phyloP scores from a whole-genome alignment of 2,329 filamentous ascomycete genomes.

The Colletotrichum simmondsii region DNA sequence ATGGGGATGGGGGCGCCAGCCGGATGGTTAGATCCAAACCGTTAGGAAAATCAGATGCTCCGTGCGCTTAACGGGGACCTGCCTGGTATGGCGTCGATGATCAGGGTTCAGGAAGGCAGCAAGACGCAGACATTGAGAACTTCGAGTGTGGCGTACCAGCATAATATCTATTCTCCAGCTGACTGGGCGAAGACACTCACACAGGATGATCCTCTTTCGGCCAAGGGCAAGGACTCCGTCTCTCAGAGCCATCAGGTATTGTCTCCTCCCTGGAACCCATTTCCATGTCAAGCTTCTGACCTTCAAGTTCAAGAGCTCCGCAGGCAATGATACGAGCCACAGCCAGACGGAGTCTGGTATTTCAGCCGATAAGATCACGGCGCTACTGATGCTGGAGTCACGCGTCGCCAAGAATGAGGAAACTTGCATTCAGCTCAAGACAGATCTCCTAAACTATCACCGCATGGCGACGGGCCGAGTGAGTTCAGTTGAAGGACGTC shows the following conservation, averaged over 20 bases:
- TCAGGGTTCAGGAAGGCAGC: slow-evolving; percentile 2
- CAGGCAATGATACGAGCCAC: too few species aligned
- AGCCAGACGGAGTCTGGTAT: too few species aligned
- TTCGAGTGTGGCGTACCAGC: slow-evolving; percentile 4
- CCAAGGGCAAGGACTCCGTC: not conserved
- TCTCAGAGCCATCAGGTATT: not conserved
- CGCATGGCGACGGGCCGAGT: too few species aligned
- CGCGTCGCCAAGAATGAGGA: too few species aligned
- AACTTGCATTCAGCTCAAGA: too few species aligned
- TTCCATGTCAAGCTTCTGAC: not conserved
- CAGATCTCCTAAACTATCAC: too few species aligned
- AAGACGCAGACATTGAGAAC: not conserved
- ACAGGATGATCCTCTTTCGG: not conserved
- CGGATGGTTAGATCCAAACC: not conserved
- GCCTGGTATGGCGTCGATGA: not conserved
- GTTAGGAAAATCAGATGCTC: not conserved
- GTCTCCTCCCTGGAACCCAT: not conserved
- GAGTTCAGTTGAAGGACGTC: too few species aligned
- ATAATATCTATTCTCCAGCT: not conserved
- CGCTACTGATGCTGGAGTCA: too few species aligned
- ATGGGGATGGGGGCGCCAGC: too few species aligned
- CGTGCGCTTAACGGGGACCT: not conserved
- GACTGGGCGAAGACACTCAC: slow-evolving; percentile 3
- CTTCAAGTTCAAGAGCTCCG: too few species aligned
- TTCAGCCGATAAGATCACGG: too few species aligned